Evolutionary conservation across 2,329 filamentous ascomycete species (phyloP).

Genomic region (Sclerotinia sclerotiorum): DNA sequence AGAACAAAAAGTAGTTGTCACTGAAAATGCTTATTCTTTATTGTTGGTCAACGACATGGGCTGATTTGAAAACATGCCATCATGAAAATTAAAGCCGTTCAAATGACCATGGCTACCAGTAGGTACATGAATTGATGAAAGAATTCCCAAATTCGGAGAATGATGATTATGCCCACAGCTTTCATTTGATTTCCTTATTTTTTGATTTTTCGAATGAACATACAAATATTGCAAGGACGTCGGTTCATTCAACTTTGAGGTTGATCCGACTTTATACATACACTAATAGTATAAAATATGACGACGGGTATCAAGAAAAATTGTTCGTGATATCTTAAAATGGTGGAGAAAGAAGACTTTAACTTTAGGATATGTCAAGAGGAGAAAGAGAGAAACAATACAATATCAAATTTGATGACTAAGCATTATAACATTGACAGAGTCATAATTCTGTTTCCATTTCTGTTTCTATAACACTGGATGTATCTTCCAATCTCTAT

Average conservation of each 20-base stretch:
- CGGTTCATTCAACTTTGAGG: too few relatives aligned
- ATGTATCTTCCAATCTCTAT: neutral
- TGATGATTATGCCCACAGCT: too few relatives aligned
- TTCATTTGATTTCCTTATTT: too few relatives aligned
- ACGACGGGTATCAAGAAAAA: neutral
- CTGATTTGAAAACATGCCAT: neutral
- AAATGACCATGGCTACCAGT: too few relatives aligned
- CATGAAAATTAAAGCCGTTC: neutral
- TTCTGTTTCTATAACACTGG: neutral
- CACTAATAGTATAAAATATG: neutral
- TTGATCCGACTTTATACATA: too few relatives aligned
- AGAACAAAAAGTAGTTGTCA: neutral
- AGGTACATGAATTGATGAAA: too few relatives aligned
- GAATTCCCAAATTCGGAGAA: too few relatives aligned
- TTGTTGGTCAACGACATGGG: rapidly evolving
- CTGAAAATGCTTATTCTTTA: neutral
- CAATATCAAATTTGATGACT: neutral
- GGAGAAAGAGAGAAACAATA: neutral
- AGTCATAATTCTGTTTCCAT: neutral
- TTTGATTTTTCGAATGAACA: too few relatives aligned
- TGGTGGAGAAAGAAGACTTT: neutral
- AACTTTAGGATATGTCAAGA: neutral
- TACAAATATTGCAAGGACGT: too few relatives aligned
- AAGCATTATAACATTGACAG: neutral
- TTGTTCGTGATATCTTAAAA: neutral